Percentiles rank a stretch among this genome's conserved stretches.
phyloP scores from a whole-genome alignment of 1,139 yeast species.

The Meyerozyma sp. region DNA sequence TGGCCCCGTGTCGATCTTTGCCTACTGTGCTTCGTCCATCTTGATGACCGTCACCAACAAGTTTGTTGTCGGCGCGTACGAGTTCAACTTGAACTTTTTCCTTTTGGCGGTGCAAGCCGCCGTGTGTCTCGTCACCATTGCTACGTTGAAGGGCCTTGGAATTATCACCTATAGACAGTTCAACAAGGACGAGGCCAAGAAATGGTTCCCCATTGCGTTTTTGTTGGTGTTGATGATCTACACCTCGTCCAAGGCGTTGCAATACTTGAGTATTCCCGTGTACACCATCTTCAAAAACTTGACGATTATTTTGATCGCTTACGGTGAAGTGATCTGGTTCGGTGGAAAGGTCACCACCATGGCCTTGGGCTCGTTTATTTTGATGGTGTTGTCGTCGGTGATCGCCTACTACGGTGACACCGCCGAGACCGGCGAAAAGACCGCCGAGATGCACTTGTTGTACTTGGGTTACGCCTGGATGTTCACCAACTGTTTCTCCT shows the following conservation, averaged over 20 bases:
- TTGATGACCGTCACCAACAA: constrained; percentile 98
- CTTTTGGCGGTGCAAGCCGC: constrained; percentile 75
- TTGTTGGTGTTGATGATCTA: constrained; percentile 90
- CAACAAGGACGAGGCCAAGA: constrained; percentile 83
- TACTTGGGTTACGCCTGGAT: constrained; percentile 94
- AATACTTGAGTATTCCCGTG: constrained; percentile 86
- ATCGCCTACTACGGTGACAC: constrained; percentile 90
- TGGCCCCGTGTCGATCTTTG: constrained; percentile 78
- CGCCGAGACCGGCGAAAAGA: constrained; percentile 6
- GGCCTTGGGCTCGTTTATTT: constrained; percentile 81
- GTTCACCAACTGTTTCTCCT: constrained; percentile 87
- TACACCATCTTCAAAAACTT: constrained; percentile 97
- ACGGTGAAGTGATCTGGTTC: constrained; percentile 97
- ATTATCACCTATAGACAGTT: constrained; percentile 82
- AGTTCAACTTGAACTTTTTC: constrained; percentile 87
- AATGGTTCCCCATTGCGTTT: constrained; percentile 92
- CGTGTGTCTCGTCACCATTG: constrained; percentile 75
- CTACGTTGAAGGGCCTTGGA: constrained; percentile 64
- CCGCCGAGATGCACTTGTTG: constrained; percentile 32
- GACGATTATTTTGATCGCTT: constrained; percentile 93
- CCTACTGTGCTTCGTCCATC: constrained; percentile 90
- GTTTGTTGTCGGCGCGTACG: constrained; percentile 77
- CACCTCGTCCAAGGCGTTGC: constrained; percentile 93
- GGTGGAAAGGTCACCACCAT: constrained; percentile 88
- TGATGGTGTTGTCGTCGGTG: constrained; percentile 91